Conservation (phyloP, 176 grass and related monocot genomes). For the Oryza meyeriana region DNA sequence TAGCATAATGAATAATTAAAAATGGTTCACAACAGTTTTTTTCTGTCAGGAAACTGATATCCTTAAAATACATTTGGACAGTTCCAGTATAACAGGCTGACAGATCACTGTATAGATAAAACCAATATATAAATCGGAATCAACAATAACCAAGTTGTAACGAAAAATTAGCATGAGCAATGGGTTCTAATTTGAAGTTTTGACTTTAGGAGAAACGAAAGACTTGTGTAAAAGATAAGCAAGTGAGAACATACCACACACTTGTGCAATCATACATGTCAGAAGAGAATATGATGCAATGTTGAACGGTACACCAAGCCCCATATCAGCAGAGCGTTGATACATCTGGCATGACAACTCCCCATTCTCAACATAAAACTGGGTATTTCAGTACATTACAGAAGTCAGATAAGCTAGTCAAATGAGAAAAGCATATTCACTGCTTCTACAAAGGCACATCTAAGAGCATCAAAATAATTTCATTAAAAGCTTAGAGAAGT, state of each 20-base stretch:
- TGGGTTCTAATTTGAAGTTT: neutral
- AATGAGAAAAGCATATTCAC: neutral
- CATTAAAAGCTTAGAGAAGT: neutral
- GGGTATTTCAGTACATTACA: constrained; percentile 7
- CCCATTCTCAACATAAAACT: constrained; percentile 82
- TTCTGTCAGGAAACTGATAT: neutral
- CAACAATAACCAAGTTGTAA: neutral
- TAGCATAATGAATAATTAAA: neutral
- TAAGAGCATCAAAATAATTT: neutral
- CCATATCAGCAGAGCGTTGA: constrained; percentile 89
- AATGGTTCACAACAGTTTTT: neutral
- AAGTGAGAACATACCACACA: constrained; percentile 66
- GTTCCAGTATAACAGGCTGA: neutral
- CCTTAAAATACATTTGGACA: neutral
- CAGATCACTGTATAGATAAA: neutral
- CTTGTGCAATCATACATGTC: constrained; percentile 86
- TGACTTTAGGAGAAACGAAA: neutral
- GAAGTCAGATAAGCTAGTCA: constrained; percentile 2
- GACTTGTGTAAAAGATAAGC: neutral
- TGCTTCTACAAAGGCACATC: neutral
- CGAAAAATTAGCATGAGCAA: neutral
- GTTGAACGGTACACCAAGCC: constrained; percentile 89
- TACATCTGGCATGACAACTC: constrained; percentile 97
- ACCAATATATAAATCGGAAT: neutral
- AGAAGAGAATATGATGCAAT: constrained; percentile 84